These are phyloP conservation scores for Malassezia furfur DNA, from an alignment of 1,284 basidiomycete genomes.

Conservation along the genomic window DNA sequence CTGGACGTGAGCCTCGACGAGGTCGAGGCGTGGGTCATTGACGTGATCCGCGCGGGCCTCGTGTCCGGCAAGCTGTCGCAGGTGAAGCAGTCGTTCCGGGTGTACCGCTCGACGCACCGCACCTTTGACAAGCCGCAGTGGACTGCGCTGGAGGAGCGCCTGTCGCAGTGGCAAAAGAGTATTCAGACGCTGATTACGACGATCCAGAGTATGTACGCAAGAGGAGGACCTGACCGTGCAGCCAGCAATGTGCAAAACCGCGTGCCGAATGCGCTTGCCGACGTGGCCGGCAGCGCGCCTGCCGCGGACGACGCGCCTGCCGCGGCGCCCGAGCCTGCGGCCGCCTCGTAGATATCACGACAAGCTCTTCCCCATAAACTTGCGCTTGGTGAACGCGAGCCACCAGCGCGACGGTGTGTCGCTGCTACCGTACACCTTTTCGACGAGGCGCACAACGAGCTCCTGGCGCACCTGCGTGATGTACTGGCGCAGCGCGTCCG, in stretches of 20 bases:
- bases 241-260: not conserved
- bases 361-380: conserved; percentile 46
- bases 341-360: conserved; percentile 8
- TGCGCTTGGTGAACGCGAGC: conserved; percentile 75
- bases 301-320: not conserved
- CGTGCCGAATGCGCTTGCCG: conserved; percentile 1
- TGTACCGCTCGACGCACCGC: conserved; percentile 39
- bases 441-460: conserved; percentile 71
- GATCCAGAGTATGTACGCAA: conserved; percentile 11
- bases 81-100: conserved; percentile 37
- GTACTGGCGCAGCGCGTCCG: conserved; percentile 84
- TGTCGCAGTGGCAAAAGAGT: conserved; percentile 39
- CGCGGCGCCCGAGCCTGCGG: not conserved
- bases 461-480: conserved; percentile 87
- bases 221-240: not conserved
- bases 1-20: conserved; percentile 27
- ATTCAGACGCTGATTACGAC: conserved; percentile 31
- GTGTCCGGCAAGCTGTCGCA: conserved; percentile 44
- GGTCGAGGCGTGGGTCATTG: conserved; percentile 48
- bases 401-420: conserved; percentile 98
- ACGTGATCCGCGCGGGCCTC: conserved; percentile 45
- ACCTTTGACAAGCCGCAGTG: conserved; percentile 42
- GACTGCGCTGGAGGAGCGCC: conserved; percentile 32
- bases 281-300: not conserved
- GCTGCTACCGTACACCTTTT: conserved; percentile 68